These are phyloP conservation scores for Spinellus fusiger DNA, from an alignment of 192 early-diverging fungal species.

Conservation along the genomic window DNA sequence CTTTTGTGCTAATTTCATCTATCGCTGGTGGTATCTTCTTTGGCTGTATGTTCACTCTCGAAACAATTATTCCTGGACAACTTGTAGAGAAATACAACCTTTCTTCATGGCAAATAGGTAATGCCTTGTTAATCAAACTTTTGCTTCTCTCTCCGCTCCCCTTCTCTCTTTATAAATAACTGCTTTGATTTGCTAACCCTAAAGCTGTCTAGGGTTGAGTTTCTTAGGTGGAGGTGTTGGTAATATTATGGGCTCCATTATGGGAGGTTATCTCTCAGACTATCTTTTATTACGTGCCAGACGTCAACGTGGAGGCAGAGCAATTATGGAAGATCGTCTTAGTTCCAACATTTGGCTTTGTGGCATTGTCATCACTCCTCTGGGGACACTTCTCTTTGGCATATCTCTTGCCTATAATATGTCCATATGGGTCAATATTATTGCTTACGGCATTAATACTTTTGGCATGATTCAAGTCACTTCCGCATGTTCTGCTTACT, in stretches of 20 bases:
- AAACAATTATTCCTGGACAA: constrained; percentile 19
- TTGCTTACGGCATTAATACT: constrained; percentile 35
- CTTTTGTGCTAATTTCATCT: constrained; percentile 32
- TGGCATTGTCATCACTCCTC: constrained; percentile 30
- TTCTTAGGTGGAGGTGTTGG: constrained; percentile 34
- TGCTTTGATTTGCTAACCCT: constrained; percentile 2
- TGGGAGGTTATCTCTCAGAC: constrained; percentile 38
- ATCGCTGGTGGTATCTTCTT: constrained; percentile 36
- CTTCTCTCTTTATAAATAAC: too few species aligned
- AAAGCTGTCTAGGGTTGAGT: constrained; percentile 14
- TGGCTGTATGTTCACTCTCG: constrained; percentile 40
- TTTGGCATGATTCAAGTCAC: constrained; percentile 39
- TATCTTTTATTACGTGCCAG: constrained; percentile 25
- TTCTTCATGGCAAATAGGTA: constrained; percentile 18
- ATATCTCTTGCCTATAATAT: constrained; percentile 29
- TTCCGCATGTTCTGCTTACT: constrained; percentile 29
- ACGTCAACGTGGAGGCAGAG: constrained; percentile 24
- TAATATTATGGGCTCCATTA: constrained; percentile 30
- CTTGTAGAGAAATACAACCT: constrained; percentile 10
- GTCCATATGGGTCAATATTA: constrained; percentile 26
- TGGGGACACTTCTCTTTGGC: constrained; percentile 38
- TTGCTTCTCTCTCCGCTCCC: too few species aligned
- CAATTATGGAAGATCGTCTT: constrained; percentile 33
- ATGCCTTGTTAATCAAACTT: background rate
- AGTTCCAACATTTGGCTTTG: constrained; percentile 34